phyloP scores from a whole-genome alignment of 208 protist species.

The Acanthamoeba healyi region DNA sequence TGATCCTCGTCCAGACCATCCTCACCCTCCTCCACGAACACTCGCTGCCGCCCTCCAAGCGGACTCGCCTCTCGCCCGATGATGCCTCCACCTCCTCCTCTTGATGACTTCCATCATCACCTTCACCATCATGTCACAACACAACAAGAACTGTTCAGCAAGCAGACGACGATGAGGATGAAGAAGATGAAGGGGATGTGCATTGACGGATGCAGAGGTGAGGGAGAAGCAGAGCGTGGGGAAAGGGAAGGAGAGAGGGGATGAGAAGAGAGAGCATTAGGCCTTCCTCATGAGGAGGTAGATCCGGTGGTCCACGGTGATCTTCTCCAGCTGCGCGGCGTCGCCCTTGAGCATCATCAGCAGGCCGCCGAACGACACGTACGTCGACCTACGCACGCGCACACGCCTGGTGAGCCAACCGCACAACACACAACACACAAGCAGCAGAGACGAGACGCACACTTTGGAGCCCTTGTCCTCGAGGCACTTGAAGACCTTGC shows the following conservation, averaged over 20 bases:
- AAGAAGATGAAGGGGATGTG: too few species aligned
- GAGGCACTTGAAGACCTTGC: conserved; percentile 96
- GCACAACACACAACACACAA: not conserved
- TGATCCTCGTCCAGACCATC: not conserved
- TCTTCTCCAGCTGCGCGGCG: conserved; percentile 82
- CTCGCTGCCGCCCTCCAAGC: not conserved
- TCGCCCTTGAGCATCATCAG: conserved; percentile 96
- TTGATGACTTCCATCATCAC: too few species aligned
- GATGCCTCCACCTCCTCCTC: not conserved
- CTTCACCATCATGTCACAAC: too few species aligned
- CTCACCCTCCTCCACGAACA: not conserved
- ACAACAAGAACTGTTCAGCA: too few species aligned
- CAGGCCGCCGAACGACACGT: conserved; percentile 97
- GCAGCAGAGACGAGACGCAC: conserved; percentile 10
- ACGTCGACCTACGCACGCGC: conserved; percentile 89
- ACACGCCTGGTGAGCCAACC: too few species aligned
- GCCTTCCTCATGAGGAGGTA: conserved; percentile 89
- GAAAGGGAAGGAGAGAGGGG: too few species aligned
- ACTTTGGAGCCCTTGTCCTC: conserved; percentile 90
- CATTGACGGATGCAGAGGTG: too few species aligned
- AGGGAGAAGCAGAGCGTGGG: too few species aligned
- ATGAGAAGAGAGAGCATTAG: too few species aligned
- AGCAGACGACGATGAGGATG: too few species aligned
- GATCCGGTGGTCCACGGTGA: conserved; percentile 87
- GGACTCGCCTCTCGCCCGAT: not conserved